Base-by-base conservation (phyloP, 164 flowering plant species). In the Umbilicus rupestris region DNA sequence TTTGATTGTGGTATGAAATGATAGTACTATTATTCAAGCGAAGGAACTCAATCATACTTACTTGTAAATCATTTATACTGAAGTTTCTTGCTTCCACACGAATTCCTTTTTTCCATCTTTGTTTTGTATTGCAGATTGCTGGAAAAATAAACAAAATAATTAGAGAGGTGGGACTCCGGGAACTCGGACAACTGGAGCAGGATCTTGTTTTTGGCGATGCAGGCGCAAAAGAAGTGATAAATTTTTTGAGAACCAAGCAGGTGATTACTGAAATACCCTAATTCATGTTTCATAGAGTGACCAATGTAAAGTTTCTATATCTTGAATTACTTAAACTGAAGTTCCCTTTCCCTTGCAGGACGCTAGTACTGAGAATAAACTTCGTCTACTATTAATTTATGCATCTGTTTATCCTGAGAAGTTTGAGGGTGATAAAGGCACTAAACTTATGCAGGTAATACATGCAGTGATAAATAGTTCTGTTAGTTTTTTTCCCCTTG, bases 201-300 rank as follows among this genome's bases (percentile, higher is more conserved):
- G 82, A 82, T 75, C 77, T 82, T 69, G 83, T 82, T 57, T 82
- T 82, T 76, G 83, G 85, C 24, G 85, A 82, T 77, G 83, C 82
- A 11, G 85, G 78, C 66, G 77, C 81, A 12, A 82, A 82, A 70
- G 85, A 80, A 26, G 79, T 82, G 11, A 82, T 80, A 42, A 78
- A 62, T 55, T 82, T 70, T 69, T 39, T 80, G 63, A 78, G 83
- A 74, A 75, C 75, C 41, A 78, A 73, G 22, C 78, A 73, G 80
- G 83, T 81, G 49, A 66, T 39, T 22, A 37, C 37, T 31, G 42
- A 58, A n/a, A 9, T 28, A 22, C 35, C 55, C 46, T 9, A 4
- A 8, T 65, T 47, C 66, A 17, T 55, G 29, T 33, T 19, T 7
- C 19, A 7, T 14, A 20, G 50, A 26, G 28, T 49, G 15, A 24